Evolutionary conservation across 768 basidiomycete genomes (phyloP).

Genomic region (Suillus alpinus): DNA sequence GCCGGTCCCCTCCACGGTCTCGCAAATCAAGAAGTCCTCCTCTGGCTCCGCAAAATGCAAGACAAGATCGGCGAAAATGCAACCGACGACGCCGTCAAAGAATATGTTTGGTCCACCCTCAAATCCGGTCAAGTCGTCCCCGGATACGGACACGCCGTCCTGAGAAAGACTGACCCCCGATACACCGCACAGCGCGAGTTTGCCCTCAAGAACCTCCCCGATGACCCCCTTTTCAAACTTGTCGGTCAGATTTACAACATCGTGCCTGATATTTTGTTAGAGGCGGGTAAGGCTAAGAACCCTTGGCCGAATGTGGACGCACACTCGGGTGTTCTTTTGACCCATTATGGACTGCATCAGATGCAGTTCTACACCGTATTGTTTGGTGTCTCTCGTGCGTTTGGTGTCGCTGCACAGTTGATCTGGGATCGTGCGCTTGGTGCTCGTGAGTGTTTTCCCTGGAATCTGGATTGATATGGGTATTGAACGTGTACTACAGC

Average conservation of each 20-base stretch:
- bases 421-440: slow-evolving; percentile 94
- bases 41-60: slow-evolving; percentile 96
- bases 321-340: slow-evolving; percentile 87
- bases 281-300: slow-evolving; percentile 93
- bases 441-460: slow-evolving; percentile 61
- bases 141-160: slow-evolving; percentile 84
- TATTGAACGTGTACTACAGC: slow-evolving; percentile 37
- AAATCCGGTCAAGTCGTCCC: slow-evolving; percentile 94
- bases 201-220: slow-evolving; percentile 77
- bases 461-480: not conserved
- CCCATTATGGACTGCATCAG: slow-evolving; percentile 82
- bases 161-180: slow-evolving; percentile 90
- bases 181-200: slow-evolving; percentile 91
- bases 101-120: slow-evolving; percentile 94
- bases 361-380: slow-evolving; percentile 98
- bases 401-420: slow-evolving; percentile 84
- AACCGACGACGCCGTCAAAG: slow-evolving; percentile 82
- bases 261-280: slow-evolving; percentile 86
- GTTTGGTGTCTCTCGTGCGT: slow-evolving; percentile 94
- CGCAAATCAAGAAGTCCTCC: slow-evolving; percentile 94
- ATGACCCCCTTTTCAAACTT: slow-evolving; percentile 91
- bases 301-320: slow-evolving; percentile 98
- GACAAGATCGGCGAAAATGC: slow-evolving; percentile 81
- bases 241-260: slow-evolving; percentile 86
- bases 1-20: slow-evolving; percentile 97